Evolutionary conservation across 495 filamentous ascomycete species (phyloP).

Genomic region (Talaromyces ruber): DNA sequence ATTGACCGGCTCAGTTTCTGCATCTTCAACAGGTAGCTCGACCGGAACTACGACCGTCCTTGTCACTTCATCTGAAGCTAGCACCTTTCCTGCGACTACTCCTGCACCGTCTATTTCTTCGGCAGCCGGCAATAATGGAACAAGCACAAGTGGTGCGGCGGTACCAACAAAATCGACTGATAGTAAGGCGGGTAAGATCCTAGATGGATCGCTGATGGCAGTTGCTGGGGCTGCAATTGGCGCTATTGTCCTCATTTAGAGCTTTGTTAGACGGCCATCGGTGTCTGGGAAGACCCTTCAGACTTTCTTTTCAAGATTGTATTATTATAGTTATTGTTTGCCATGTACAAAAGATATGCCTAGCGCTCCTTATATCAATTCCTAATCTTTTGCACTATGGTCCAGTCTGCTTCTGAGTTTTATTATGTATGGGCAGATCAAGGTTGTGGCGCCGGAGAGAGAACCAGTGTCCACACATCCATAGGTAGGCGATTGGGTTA

Average conservation of each 20-base stretch:
- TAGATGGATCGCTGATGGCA: conserved; percentile 11
- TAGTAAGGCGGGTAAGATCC: conserved; percentile 8
- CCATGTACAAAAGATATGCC: background rate
- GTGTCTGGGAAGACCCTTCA: background rate
- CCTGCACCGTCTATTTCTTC: conserved; percentile 8
- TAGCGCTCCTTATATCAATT: background rate
- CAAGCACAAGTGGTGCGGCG: conserved; percentile 7
- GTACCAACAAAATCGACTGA: conserved; percentile 1
- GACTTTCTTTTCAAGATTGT: background rate
- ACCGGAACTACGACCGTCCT: conserved; percentile 8
- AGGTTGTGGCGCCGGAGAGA: background rate
- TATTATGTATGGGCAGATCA: background rate
- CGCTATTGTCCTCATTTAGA: conserved; percentile 11
- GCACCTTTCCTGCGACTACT: conserved; percentile 9
- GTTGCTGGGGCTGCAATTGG: conserved; percentile 26
- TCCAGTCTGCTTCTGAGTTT: background rate
- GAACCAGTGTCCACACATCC: background rate
- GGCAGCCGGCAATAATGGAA: background rate
- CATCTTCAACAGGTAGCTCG: conserved; percentile 11
- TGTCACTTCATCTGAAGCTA: background rate
- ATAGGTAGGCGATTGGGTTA: background rate
- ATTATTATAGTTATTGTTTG: background rate
- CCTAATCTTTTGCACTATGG: background rate
- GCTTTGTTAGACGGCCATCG: background rate
- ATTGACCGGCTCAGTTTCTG: conserved; percentile 7